These are phyloP conservation scores for Erythrophleum ivorense DNA, from an alignment of 331 rosid species.

Conservation along the genomic window DNA sequence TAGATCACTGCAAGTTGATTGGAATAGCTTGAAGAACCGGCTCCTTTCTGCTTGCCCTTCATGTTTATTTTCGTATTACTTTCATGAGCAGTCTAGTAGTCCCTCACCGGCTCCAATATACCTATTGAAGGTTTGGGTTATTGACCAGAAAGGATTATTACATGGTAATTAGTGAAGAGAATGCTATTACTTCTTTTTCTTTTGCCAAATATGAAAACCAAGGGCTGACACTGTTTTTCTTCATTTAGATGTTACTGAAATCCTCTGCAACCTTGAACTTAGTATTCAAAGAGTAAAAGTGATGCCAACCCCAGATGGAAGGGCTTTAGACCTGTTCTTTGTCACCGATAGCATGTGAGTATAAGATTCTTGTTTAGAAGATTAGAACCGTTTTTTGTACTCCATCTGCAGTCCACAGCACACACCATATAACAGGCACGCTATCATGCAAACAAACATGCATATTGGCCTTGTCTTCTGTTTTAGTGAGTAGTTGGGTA, in stretches of 20 bases:
- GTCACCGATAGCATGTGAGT: conserved; percentile 83
- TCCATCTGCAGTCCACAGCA: not conserved
- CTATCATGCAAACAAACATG: not conserved
- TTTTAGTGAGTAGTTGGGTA: not conserved
- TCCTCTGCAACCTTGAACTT: conserved; percentile 80
- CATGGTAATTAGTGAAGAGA: conserved; percentile 55
- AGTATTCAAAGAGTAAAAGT: conserved; percentile 77
- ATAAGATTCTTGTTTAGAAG: conserved; percentile 27
- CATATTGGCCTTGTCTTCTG: not conserved
- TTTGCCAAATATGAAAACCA: not conserved
- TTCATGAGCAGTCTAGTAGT: conserved; percentile 44
- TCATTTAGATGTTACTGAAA: conserved; percentile 68
- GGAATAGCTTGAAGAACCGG: conserved; percentile 76
- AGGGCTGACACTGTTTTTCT: conserved; percentile 27
- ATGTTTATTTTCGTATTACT: conserved; percentile 54
- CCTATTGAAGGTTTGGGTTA: conserved; percentile 70
- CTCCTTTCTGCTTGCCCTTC: conserved; percentile 76
- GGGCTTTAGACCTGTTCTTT: conserved; percentile 80
- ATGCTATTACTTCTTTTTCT: not conserved
- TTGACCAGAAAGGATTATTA: conserved; percentile 71
- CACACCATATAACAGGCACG: not conserved
- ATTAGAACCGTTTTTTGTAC: not conserved
- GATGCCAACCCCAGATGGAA: conserved; percentile 93
- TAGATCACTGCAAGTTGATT: conserved; percentile 54
- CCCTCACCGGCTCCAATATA: conserved; percentile 65